A percentile compares a stretch with the other conserved stretches of the same genome.
phyloP scores from a whole-genome alignment of 495 filamentous ascomycete genomes.

The Lindgomyces ingoldianus region DNA sequence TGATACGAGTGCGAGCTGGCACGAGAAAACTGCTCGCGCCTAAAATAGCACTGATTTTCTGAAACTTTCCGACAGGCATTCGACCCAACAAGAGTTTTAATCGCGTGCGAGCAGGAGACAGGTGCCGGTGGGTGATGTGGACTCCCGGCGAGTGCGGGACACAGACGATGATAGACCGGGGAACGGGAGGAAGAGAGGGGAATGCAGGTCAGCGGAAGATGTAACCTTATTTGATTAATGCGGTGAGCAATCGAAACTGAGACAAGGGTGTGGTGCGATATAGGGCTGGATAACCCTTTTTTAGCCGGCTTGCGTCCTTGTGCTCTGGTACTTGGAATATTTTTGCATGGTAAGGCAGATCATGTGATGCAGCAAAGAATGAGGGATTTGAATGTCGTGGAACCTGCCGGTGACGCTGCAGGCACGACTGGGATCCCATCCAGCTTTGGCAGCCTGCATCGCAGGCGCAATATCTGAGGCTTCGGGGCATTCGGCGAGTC shows the following conservation, averaged over 20 bases:
- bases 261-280: conserved; percentile 5
- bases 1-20: neutral
- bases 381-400: conserved; percentile 13
- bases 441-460: neutral
- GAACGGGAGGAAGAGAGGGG: conserved; percentile 21
- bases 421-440: conserved; percentile 10
- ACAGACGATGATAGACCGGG: conserved; percentile 12
- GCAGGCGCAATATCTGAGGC: neutral
- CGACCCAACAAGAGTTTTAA: neutral
- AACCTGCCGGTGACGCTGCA: conserved; percentile 23
- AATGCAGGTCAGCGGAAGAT: conserved; percentile 36
- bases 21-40: neutral
- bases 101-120: conserved; percentile 17
- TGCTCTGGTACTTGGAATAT: conserved; percentile 34
- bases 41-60: neutral
- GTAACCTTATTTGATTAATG: conserved; percentile 39
- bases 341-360: conserved; percentile 14
- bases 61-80: neutral
- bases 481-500: conserved; percentile 33
- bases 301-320: conserved; percentile 29
- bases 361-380: conserved; percentile 30
- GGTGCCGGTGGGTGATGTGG: conserved; percentile 3
- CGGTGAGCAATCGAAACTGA: conserved; percentile 28
- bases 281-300: conserved; percentile 31
- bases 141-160: neutral